phyloP scores from a whole-genome alignment of 257 asterid species.

The Fraxinus americana region DNA sequence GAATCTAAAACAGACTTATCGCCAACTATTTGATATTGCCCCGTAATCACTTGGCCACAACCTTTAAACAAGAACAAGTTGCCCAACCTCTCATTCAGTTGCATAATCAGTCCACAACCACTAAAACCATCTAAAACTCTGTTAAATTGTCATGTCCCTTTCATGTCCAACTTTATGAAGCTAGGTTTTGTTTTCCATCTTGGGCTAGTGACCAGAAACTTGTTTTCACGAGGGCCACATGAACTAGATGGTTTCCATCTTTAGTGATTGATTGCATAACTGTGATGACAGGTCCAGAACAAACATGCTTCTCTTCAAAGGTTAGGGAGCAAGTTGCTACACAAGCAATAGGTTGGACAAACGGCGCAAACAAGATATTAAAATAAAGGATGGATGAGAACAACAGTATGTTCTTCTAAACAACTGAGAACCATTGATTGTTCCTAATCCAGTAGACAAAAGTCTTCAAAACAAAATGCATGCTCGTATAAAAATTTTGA shows the following conservation, averaged over 20 bases:
- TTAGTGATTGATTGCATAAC: neutral
- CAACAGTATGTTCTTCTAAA: neutral
- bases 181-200: neutral
- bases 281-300: neutral
- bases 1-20: neutral
- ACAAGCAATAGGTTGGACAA: neutral
- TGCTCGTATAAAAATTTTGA: neutral
- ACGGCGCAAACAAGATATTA: neutral
- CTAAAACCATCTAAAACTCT: neutral
- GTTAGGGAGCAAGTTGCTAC: neutral
- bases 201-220: conserved; percentile 8
- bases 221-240: neutral
- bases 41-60: neutral
- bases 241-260: neutral
- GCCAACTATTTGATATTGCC: neutral
- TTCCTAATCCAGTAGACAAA: neutral
- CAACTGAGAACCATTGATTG: neutral
- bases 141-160: neutral
- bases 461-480: neutral
- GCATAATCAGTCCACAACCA: neutral
- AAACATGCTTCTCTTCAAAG: conserved; percentile 12
- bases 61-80: neutral
- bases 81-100: neutral
- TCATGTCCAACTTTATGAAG: neutral
- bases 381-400: neutral